Evolutionary conservation across 2,329 filamentous ascomycete genomes (phyloP).

Genomic region (Aspergillus luchuensis): DNA sequence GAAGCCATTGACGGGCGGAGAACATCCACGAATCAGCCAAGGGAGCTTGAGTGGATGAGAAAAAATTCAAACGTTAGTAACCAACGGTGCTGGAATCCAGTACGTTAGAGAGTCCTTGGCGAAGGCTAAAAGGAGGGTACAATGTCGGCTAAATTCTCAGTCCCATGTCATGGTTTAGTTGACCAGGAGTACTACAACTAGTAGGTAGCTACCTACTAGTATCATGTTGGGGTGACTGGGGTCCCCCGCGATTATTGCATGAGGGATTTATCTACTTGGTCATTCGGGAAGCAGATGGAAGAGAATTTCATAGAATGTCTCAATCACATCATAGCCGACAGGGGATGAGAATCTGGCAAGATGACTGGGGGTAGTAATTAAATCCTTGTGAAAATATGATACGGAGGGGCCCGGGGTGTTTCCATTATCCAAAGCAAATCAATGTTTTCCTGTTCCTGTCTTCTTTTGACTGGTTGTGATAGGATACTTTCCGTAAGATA

Average conservation of each 20-base stretch:
- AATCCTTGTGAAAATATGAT: too few species aligned
- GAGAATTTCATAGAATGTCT: too few species aligned
- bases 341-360: too few species aligned
- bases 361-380: too few species aligned
- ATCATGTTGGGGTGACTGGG: background rate
- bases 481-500: background rate
- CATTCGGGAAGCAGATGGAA: too few species aligned
- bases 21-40: constrained; percentile 8
- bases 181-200: background rate
- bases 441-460: too few species aligned
- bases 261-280: background rate
- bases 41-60: background rate
- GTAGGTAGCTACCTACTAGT: too few species aligned
- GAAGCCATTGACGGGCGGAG: background rate
- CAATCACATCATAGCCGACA: too few species aligned
- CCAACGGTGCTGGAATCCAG: background rate
- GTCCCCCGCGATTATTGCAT: background rate
- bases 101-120: background rate
- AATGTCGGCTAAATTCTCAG: background rate
- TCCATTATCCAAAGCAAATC: too few species aligned
- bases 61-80: background rate
- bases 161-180: background rate
- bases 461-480: background rate
- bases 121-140: background rate
- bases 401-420: too few species aligned